Percentiles rank a stretch among this genome's conserved stretches.
Evolutionary conservation across 1,139 yeast genomes (phyloP).

Genomic region (Geotrichum klebahnii): DNA sequence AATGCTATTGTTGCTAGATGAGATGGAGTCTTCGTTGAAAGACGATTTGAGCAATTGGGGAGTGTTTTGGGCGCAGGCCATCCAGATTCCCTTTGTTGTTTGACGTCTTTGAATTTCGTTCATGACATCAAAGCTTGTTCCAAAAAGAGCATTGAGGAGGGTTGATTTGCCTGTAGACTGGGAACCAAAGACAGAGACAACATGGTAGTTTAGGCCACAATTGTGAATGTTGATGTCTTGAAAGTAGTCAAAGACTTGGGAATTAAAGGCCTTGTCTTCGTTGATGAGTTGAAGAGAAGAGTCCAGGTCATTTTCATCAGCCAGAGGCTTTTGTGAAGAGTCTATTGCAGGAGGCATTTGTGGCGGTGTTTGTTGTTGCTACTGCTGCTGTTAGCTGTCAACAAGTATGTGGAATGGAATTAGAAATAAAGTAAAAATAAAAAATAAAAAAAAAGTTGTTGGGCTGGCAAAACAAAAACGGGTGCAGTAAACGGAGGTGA

Average conservation of each 20-base stretch:
- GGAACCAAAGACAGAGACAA: conserved; percentile 93
- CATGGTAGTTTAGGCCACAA: conserved; percentile 74
- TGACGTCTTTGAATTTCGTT: conserved; percentile 68
- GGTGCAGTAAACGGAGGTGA: too few species aligned
- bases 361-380: neutral
- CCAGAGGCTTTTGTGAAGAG: neutral
- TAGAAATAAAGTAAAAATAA: too few species aligned
- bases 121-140: conserved; percentile 90
- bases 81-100: conserved; percentile 94
- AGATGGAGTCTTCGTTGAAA: neutral
- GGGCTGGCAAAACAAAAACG: too few species aligned
- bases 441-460: too few species aligned
- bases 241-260: conserved; percentile 36
- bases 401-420: too few species aligned
- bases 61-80: conserved; percentile 49
- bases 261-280: conserved; percentile 61
- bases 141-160: conserved; percentile 74
- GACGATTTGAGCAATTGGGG: conserved; percentile 15
- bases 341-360: neutral
- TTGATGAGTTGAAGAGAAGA: conserved; percentile 59
- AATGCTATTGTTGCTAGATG: conserved; percentile 11
- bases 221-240: conserved; percentile 39
- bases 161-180: conserved; percentile 97
- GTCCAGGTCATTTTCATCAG: neutral
- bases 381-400: too few species aligned